phyloP scores from a whole-genome alignment of 805 yeast genomes.

The Saccharomyces cerevisiae region DNA sequence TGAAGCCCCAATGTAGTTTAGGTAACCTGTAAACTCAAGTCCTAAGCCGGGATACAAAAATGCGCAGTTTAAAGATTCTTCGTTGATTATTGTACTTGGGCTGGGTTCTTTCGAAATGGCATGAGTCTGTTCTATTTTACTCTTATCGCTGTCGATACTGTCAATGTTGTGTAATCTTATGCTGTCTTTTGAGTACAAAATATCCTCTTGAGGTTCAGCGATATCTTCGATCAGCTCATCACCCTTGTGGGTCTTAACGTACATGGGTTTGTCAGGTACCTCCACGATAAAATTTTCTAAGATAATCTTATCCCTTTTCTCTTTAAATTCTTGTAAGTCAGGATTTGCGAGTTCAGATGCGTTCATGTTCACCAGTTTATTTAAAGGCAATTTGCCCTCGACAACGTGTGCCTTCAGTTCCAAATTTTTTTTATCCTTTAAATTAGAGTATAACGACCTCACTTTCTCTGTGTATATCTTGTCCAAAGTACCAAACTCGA shows the following conservation, averaged over 20 bases:
- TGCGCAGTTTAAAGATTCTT: not conserved
- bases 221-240: slow-evolving; percentile 67
- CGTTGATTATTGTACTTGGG: not conserved
- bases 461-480: slow-evolving; percentile 54
- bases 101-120: not conserved
- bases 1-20: slow-evolving; percentile 13
- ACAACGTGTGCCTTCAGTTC: slow-evolving; percentile 51
- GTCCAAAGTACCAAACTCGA: slow-evolving; percentile 15
- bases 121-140: not conserved
- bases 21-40: slow-evolving; percentile 7
- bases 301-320: slow-evolving; percentile 59
- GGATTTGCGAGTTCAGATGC: slow-evolving; percentile 75
- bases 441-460: slow-evolving; percentile 55
- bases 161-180: slow-evolving; percentile 4
- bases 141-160: not conserved
- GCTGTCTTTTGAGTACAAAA: slow-evolving; percentile 24
- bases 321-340: slow-evolving; percentile 61
- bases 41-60: slow-evolving; percentile 12
- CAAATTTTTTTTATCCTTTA: slow-evolving; percentile 48
- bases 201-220: slow-evolving; percentile 29
- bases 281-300: slow-evolving; percentile 62
- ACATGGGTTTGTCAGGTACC: slow-evolving; percentile 49
- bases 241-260: slow-evolving; percentile 80
- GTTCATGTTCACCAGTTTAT: slow-evolving; percentile 52
- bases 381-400: slow-evolving; percentile 44